These are phyloP conservation scores for Fragilaria crotonensis DNA, from an alignment of 108 stramenopile species.

Conservation along the genomic window DNA sequence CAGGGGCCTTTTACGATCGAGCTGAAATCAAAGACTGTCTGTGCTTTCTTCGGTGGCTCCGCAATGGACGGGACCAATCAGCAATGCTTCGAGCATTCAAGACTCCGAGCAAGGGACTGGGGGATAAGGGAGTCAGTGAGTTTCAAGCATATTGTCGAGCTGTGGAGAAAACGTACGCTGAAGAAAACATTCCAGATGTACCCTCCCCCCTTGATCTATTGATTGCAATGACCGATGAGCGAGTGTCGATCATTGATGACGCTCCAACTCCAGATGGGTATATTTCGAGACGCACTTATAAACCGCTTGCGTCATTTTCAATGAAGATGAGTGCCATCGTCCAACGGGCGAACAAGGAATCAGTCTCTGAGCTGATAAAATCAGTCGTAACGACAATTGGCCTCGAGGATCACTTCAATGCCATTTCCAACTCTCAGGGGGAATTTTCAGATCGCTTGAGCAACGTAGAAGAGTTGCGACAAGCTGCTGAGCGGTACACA, in stretches of 20 bases:
- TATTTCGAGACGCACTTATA: slow-evolving; percentile 54
- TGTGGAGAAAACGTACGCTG: slow-evolving; percentile 26
- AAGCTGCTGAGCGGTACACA: slow-evolving; percentile 51
- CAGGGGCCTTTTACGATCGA: slow-evolving; percentile 73
- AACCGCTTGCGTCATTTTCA: slow-evolving; percentile 56
- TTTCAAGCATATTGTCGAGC: slow-evolving; percentile 55
- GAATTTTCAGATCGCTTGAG: slow-evolving; percentile 63
- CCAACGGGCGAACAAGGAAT: slow-evolving; percentile 20
- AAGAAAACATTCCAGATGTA: slow-evolving; percentile 10
- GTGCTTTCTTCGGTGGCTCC: slow-evolving; percentile 62
- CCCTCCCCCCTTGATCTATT: slow-evolving; percentile 64
- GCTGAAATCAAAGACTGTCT: slow-evolving; percentile 74
- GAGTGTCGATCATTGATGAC: background rate
- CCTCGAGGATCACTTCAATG: slow-evolving; percentile 52
- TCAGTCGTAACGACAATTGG: slow-evolving; percentile 45
- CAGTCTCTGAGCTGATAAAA: slow-evolving; percentile 39
- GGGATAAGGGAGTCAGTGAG: slow-evolving; percentile 45
- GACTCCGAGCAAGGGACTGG: slow-evolving; percentile 67
- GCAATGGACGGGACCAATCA: slow-evolving; percentile 59
- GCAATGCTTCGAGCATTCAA: slow-evolving; percentile 64
- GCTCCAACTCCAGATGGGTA: slow-evolving; percentile 21
- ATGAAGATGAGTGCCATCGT: slow-evolving; percentile 34
- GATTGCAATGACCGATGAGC: slow-evolving; percentile 32
- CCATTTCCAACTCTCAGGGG: slow-evolving; percentile 57
- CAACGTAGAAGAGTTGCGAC: slow-evolving; percentile 60